A percentile compares a stretch with the other conserved stretches of the same genome.
Evolutionary conservation across 148 eudicot species (phyloP).

Genomic region (Vaccinium myrtillus): DNA sequence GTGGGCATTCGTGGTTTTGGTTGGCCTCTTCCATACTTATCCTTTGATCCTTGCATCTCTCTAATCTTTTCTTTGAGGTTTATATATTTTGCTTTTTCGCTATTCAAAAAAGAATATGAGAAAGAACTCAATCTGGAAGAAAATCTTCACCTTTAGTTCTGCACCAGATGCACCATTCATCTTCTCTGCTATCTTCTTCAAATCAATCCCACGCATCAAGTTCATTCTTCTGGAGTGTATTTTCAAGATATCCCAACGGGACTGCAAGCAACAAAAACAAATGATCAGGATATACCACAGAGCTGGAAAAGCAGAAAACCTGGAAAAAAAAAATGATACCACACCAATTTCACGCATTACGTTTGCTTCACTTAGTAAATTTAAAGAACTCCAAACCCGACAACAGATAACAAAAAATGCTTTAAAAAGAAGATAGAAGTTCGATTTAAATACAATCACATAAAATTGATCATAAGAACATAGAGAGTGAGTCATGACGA

Average conservation of each 20-base stretch:
- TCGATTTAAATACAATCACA: not conserved
- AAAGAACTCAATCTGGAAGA: not conserved
- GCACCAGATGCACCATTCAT: slow-evolving; percentile 86
- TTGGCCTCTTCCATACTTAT: too few species aligned
- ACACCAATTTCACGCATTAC: slow-evolving; percentile 18
- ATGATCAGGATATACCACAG: not conserved
- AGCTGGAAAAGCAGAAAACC: not conserved
- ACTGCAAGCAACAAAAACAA: slow-evolving; percentile 32
- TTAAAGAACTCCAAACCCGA: slow-evolving; percentile 12
- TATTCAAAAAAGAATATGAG: too few species aligned
- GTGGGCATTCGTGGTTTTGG: too few species aligned
- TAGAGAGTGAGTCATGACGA: not conserved
- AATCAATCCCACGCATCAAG: slow-evolving; percentile 70
- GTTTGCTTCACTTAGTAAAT: slow-evolving; percentile 7
- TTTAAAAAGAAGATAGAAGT: not conserved
- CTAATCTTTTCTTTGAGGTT: too few species aligned
- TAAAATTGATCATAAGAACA: not conserved
- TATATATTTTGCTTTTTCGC: too few species aligned
- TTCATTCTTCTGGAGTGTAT: slow-evolving; percentile 73
- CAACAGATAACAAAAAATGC: not conserved
- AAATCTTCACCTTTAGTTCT: slow-evolving; percentile 58
- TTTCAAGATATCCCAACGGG: slow-evolving; percentile 62
- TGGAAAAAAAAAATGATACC: not conserved
- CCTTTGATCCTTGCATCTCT: too few species aligned
- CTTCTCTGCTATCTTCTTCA: slow-evolving; percentile 80